Evolutionary conservation across 2,329 filamentous ascomycete genomes (phyloP), one percentile per base, ranked within the genome.

Genomic region (Diaporthe citrichinensis): DNA sequence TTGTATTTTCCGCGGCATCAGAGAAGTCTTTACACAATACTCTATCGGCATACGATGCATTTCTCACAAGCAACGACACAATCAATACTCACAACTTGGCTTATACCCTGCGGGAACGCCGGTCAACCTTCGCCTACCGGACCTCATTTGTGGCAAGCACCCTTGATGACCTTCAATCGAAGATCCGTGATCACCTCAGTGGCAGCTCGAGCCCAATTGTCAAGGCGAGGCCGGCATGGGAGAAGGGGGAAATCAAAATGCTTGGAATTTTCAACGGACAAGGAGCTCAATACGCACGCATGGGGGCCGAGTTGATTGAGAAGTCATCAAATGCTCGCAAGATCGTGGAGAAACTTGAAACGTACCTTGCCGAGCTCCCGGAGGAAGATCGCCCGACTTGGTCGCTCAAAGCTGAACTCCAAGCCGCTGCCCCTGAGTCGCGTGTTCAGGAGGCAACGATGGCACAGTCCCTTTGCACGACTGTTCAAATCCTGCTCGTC

Each of bases 401-500:
- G 59, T 67, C 74, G 3, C 55, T 77, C 12, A 55, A 28, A 8
- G 39, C 61, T 12, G 73, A 73, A 25, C 62, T 77, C 3, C 59
- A 59, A 34, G 69, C 51, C 9, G 39, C 59, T 14, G 41, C 25
- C 4, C 36, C 53, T 20, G 57, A 69, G 10, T 73, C 55, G 25
- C 59, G 71, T 3, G 59, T 80, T 14, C 53, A 77, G 25, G 57
- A 73, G 31, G 58, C 55, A 14, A 49, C 58, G 7, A 34, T 76
- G 7, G 44, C 51, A n/a, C 72, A 75, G 55, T 72, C 78, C 0
- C 36, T 84, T 0, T 86, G 83, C 72, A 86, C 85, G 2, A 84
- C 84, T 0, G 39, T 87, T 0, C 86, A 87, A 74, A 78, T 87
- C 2, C 79, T 80, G 2, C 77, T 86, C 0, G 81, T 86, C 0